Percentiles rank a stretch among this genome's conserved stretches.
Conservation (phyloP, 164 flowering plant species). For the Stephania cephalantha region DNA sequence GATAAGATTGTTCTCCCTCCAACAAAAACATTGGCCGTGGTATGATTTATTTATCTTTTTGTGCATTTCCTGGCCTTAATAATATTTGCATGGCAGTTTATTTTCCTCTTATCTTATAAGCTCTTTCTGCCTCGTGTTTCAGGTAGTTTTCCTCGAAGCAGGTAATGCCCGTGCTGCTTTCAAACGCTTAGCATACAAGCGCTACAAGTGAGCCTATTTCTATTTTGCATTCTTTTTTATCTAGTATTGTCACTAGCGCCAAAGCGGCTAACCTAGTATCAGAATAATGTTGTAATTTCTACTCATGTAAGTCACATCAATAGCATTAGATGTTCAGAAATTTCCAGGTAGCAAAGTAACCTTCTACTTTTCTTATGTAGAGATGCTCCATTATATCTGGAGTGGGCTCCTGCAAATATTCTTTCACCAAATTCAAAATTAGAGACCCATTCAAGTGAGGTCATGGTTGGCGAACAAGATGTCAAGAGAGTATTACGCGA, state of each 20-base stretch:
- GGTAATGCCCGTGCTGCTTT: conserved; percentile 86
- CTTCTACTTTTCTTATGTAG: conserved; percentile 22
- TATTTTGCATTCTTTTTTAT: background rate
- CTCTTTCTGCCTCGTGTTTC: conserved; percentile 13
- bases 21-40: conserved; percentile 88
- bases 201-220: conserved; percentile 63
- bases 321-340: background rate
- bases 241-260: background rate
- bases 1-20: conserved; percentile 85
- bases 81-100: background rate
- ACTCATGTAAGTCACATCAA: background rate
- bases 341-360: background rate
- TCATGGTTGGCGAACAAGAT: conserved; percentile 47
- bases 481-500: conserved; percentile 52
- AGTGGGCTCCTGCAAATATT: conserved; percentile 86
- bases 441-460: conserved; percentile 21
- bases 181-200: conserved; percentile 70
- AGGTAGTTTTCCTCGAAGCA: conserved; percentile 88
- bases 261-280: background rate
- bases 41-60: conserved; percentile 24
- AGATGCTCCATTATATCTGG: conserved; percentile 87
- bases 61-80: background rate
- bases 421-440: conserved; percentile 32
- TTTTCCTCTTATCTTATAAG: background rate
- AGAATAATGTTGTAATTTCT: background rate